These are phyloP conservation scores for sweet orange (Citrus sinensis) DNA, from an alignment of 345 rosid genomes.

Conservation along the genomic window DVS_A1.0 CM039163.1:50367501-50368000, in stretches of 20 bases:
- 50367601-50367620: conserved; percentile 39
- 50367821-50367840: conserved; percentile 69
- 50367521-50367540: background rate
- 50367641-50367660: conserved; percentile 82
- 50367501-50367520: background rate
- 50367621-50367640: conserved; percentile 92
- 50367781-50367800: conserved; percentile 61
- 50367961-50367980: background rate
- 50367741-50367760: conserved; percentile 9
- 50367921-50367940: background rate
- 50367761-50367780: conserved; percentile 75
- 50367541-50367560: conserved; percentile 1
- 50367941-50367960: background rate
- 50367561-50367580: too few species aligned
- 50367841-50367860: background rate
- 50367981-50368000: background rate
- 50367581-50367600: background rate
- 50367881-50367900: background rate
- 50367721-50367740: background rate
- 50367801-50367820: conserved; percentile 81
- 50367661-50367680: conserved; percentile 71
- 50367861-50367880: background rate
- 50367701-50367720: background rate
- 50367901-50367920: background rate
- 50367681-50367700: background rate